These are phyloP conservation scores for Lophiotrema nucula DNA, from an alignment of 495 filamentous ascomycete genomes.

Conservation along the genomic window DNA sequence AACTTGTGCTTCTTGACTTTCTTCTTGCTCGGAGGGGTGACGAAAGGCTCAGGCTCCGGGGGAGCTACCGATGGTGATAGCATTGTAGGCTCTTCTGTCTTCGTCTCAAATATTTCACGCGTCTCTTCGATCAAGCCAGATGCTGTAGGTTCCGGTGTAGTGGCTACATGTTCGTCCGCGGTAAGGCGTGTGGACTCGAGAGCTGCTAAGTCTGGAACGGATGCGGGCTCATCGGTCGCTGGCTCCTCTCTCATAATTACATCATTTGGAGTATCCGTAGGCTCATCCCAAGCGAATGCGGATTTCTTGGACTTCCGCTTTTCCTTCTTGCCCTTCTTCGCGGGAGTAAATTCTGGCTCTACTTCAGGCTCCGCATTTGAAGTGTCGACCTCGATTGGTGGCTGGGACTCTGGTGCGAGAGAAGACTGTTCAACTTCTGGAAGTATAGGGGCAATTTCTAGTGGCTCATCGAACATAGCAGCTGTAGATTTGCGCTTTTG, in stretches of 20 bases:
- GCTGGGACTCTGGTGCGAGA: too few species aligned
- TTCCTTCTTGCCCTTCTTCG: slow-evolving; percentile 24
- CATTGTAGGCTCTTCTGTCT: background rate
- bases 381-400: background rate
- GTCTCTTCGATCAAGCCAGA: background rate
- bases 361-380: background rate
- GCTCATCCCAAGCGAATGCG: background rate
- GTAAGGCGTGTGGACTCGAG: too few species aligned
- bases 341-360: background rate
- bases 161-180: too few species aligned
- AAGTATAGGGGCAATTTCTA: too few species aligned
- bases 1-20: slow-evolving; percentile 24
- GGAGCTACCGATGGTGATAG: background rate
- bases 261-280: too few species aligned
- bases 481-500: background rate
- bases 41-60: background rate
- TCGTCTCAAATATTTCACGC: background rate
- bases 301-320: slow-evolving; percentile 28
- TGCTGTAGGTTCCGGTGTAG: too few species aligned
- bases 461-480: too few species aligned
- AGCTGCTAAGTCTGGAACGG: too few species aligned
- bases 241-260: too few species aligned
- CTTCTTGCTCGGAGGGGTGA: slow-evolving; percentile 1
- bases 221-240: too few species aligned
- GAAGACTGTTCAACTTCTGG: too few species aligned